Evolutionary conservation across 345 rosid genomes (phyloP).

Genomic region (Eutrema japonicum): DNA sequence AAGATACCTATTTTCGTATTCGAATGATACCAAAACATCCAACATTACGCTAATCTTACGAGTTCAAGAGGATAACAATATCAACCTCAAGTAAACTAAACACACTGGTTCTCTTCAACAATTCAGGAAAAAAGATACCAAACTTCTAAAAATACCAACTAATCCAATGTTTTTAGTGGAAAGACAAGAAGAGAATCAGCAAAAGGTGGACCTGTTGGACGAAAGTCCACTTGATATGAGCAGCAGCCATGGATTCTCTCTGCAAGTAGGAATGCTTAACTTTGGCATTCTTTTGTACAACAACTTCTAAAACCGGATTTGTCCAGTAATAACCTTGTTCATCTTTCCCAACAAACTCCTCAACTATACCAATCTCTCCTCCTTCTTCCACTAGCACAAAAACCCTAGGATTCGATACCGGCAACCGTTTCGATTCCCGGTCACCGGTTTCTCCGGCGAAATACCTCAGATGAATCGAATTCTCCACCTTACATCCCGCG

Average conservation of each 20-base stretch:
- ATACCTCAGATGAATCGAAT: constrained; percentile 73
- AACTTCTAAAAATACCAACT: background rate
- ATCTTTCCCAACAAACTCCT: constrained; percentile 67
- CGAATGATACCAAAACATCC: background rate
- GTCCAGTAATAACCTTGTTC: constrained; percentile 71
- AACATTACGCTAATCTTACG: too few relatives aligned
- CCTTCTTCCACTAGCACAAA: constrained; percentile 77
- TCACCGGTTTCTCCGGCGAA: constrained; percentile 67
- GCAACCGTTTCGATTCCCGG: constrained; percentile 57
- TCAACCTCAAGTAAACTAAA: constrained; percentile 16
- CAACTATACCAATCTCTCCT: constrained; percentile 77
- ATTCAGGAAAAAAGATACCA: background rate
- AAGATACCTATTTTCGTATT: background rate
- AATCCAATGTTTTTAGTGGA: background rate
- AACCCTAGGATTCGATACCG: constrained; percentile 91
- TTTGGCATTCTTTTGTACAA: constrained; percentile 63
- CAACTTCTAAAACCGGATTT: constrained; percentile 75
- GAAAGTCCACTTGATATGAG: constrained; percentile 89
- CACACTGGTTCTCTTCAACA: constrained; percentile 9
- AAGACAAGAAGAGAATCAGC: constrained; percentile 10
- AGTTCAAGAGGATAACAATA: background rate
- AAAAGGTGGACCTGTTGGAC: constrained; percentile 65
- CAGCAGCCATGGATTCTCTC: constrained; percentile 71
- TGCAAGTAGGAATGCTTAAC: constrained; percentile 85
- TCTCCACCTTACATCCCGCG: constrained; percentile 67